Percentiles rank a stretch among this genome's conserved stretches.
Conservation (phyloP, 345 rosid species). For the Mallotus nudiflorus region DNA sequence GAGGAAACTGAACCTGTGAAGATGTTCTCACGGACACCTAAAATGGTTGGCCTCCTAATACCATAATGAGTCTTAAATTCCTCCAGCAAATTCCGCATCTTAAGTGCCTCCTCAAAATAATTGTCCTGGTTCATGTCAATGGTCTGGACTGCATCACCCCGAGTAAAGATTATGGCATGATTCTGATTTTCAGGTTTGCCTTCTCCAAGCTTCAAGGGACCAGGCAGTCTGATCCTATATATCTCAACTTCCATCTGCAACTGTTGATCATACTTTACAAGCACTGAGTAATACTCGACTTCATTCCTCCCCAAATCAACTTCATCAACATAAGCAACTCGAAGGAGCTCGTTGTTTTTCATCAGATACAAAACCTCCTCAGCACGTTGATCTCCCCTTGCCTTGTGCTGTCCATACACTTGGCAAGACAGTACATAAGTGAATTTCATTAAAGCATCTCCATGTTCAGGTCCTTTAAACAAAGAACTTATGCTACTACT, state of each 20-base stretch:
- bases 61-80: slow-evolving; percentile 68
- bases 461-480: slow-evolving; percentile 84
- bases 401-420: slow-evolving; percentile 75
- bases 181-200: slow-evolving; percentile 98
- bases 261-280: slow-evolving; percentile 76
- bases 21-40: slow-evolving; percentile 88
- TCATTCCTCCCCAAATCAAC: slow-evolving; percentile 52
- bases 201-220: slow-evolving; percentile 85
- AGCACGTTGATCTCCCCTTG: slow-evolving; percentile 68
- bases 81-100: slow-evolving; percentile 90
- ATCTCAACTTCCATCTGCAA: slow-evolving; percentile 79
- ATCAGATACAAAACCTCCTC: slow-evolving; percentile 70
- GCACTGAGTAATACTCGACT: slow-evolving; percentile 71
- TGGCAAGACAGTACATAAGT: slow-evolving; percentile 85
- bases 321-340: slow-evolving; percentile 92
- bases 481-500: slow-evolving; percentile 60
- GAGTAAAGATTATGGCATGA: slow-evolving; percentile 89
- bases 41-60: slow-evolving; percentile 79
- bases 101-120: slow-evolving; percentile 90
- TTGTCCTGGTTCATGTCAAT: slow-evolving; percentile 96
- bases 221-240: slow-evolving; percentile 83
- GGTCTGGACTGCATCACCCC: slow-evolving; percentile 94
- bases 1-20: slow-evolving; percentile 95
- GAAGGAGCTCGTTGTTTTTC: slow-evolving; percentile 78
- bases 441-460: slow-evolving; percentile 79